phyloP scores from a whole-genome alignment of 1,284 basidiomycete species.

The Agaricales sp. region DNA sequence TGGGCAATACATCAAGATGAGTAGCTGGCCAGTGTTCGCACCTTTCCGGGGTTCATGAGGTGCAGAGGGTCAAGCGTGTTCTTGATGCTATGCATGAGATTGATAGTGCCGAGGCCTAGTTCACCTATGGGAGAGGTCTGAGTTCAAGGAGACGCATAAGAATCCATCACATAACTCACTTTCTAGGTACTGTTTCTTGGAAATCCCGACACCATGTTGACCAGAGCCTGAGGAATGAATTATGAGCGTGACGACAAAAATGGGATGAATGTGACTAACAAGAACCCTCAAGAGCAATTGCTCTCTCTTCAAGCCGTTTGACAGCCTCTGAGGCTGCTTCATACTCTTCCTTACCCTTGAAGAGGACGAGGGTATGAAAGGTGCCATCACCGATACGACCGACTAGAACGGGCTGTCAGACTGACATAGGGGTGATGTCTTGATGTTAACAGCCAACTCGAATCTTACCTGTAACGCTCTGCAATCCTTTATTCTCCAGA shows the following conservation, averaged over 20 bases:
- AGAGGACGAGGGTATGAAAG: conserved; percentile 48
- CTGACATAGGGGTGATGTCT: neutral
- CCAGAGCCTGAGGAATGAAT: conserved; percentile 31
- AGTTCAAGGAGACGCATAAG: too few relatives aligned
- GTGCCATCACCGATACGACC: conserved; percentile 84
- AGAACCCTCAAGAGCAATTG: conserved; percentile 69
- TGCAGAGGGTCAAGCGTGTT: conserved; percentile 64
- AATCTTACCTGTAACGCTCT: conserved; percentile 44
- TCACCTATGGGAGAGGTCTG: conserved; percentile 25
- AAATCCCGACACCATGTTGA: conserved; percentile 86
- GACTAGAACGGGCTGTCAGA: neutral
- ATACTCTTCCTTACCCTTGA: conserved; percentile 54
- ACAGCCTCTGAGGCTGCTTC: conserved; percentile 40
- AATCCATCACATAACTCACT: too few relatives aligned
- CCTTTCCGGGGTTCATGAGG: conserved; percentile 79
- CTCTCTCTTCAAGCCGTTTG: conserved; percentile 60
- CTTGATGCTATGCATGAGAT: conserved; percentile 81
- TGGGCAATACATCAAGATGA: neutral
- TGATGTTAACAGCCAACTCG: neutral
- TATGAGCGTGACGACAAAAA: neutral
- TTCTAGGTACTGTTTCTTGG: conserved; percentile 66
- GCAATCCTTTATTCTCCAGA: conserved; percentile 45
- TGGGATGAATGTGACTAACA: conserved; percentile 31
- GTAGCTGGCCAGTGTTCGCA: neutral
- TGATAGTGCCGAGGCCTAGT: conserved; percentile 73